Evolutionary conservation across 1,284 basidiomycete species (phyloP).

Genomic region (Erythrobasidium hasegawianum): DNA sequence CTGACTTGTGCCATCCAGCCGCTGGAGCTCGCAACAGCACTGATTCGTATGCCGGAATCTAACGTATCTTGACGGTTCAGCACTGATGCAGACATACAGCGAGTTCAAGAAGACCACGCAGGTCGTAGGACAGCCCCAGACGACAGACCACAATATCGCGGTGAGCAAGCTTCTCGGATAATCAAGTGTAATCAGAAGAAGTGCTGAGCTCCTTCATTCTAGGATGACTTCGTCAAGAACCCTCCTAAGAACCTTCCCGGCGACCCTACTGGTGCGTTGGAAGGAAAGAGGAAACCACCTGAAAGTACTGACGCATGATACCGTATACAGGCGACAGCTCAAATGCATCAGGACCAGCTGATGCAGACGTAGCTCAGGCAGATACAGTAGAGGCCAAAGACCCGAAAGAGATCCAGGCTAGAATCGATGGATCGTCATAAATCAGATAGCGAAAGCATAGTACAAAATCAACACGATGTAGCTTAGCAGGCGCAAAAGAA

Average conservation of each 20-base stretch:
- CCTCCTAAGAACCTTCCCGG: conserved; percentile 19
- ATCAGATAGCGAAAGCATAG: no score
- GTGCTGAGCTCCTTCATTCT: not conserved
- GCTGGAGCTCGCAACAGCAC: not conserved
- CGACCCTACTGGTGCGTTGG: conserved; percentile 3
- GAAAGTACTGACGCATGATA: no score
- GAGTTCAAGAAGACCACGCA: conserved; percentile 35
- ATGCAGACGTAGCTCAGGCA: not conserved
- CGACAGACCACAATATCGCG: conserved; percentile 26
- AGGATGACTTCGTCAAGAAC: conserved; percentile 34
- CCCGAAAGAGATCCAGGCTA: conserved; percentile 20
- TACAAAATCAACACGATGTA: no score
- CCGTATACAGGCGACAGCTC: not conserved
- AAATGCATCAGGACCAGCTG: not conserved
- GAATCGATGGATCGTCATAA: conserved; percentile 7
- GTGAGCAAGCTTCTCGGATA: not conserved
- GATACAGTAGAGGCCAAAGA: conserved; percentile 31
- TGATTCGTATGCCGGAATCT: not conserved
- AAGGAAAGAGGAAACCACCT: not conserved
- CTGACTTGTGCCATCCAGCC: not conserved
- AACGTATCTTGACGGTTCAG: not conserved
- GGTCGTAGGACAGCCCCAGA: conserved; percentile 28
- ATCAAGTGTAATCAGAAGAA: not conserved
- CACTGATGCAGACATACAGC: not conserved
- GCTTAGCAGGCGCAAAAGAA: no score